These are phyloP conservation scores for Wallacemonas collosoma DNA, from an alignment of 208 protist species.

Conservation along the genomic window DNA sequence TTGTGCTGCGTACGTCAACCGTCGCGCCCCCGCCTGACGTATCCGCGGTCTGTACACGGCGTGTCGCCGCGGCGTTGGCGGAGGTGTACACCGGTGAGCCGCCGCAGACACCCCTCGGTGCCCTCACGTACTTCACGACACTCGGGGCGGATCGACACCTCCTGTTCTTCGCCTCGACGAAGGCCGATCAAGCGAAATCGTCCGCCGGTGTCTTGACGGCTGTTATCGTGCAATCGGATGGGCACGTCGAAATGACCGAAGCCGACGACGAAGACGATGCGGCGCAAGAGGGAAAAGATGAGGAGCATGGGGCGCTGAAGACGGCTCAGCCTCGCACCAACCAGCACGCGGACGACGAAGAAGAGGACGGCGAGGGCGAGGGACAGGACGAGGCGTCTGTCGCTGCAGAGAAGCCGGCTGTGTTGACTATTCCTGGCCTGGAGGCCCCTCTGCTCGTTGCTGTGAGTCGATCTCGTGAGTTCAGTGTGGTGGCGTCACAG, in stretches of 20 bases:
- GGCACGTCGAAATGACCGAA: slow-evolving; percentile 11
- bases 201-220: slow-evolving; percentile 1
- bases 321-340: too few species aligned
- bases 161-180: neutral
- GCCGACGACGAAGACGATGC: slow-evolving; percentile 14
- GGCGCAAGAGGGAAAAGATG: slow-evolving; percentile 20
- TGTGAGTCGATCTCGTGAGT: slow-evolving; percentile 62
- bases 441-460: slow-evolving; percentile 43
- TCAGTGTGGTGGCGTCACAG: slow-evolving; percentile 61
- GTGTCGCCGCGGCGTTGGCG: neutral
- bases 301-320: neutral
- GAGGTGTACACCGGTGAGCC: neutral
- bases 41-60: neutral
- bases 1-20: neutral
- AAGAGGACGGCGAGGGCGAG: slow-evolving; percentile 15
- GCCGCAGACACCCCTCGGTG: neutral
- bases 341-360: neutral
- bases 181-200: neutral
- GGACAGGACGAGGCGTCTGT: neutral
- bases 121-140: neutral
- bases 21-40: neutral
- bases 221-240: slow-evolving; percentile 10
- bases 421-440: neutral
- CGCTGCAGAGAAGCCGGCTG: neutral
- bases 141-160: neutral